phyloP scores from a whole-genome alignment of 1,284 basidiomycete genomes.

The Thecaphora thlaspeos region DNA sequence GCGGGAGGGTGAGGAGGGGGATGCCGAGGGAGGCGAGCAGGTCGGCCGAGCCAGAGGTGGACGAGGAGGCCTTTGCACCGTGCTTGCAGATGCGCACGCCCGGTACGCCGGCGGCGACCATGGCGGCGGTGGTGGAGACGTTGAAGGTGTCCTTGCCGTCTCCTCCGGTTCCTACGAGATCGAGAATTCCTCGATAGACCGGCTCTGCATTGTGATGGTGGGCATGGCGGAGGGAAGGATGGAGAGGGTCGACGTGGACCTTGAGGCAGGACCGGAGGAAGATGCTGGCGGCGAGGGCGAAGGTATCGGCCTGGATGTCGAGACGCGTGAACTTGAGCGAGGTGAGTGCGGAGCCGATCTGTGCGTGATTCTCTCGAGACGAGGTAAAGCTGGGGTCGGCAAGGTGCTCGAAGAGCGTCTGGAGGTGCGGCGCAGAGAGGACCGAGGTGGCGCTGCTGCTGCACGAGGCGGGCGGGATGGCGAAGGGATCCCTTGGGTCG shows the following conservation, averaged over 20 bases:
- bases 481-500: conserved; percentile 2
- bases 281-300: conserved; percentile 39
- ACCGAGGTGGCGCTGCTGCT: conserved; percentile 12
- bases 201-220: background rate
- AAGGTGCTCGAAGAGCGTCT: conserved; percentile 45
- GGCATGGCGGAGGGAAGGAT: background rate
- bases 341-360: conserved; percentile 50
- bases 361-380: conserved; percentile 44
- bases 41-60: conserved; percentile 91
- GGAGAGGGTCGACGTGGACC: conserved; percentile 11
- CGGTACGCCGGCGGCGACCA: conserved; percentile 84
- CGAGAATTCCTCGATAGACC: conserved; percentile 43
- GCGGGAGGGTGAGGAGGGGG: conserved; percentile 68
- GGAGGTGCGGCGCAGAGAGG: conserved; percentile 33
- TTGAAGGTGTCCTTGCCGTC: conserved; percentile 98
- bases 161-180: conserved; percentile 75
- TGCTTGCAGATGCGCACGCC: conserved; percentile 95
- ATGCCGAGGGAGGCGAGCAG: conserved; percentile 83
- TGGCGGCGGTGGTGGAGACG: conserved; percentile 89
- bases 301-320: conserved; percentile 41
- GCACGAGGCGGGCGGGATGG: background rate
- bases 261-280: conserved; percentile 41
- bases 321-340: conserved; percentile 47
- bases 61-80: conserved; percentile 88
- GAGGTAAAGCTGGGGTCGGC: conserved; percentile 52